Conservation (phyloP, 129 eudicot species). For the Tagetes erecta region DNA sequence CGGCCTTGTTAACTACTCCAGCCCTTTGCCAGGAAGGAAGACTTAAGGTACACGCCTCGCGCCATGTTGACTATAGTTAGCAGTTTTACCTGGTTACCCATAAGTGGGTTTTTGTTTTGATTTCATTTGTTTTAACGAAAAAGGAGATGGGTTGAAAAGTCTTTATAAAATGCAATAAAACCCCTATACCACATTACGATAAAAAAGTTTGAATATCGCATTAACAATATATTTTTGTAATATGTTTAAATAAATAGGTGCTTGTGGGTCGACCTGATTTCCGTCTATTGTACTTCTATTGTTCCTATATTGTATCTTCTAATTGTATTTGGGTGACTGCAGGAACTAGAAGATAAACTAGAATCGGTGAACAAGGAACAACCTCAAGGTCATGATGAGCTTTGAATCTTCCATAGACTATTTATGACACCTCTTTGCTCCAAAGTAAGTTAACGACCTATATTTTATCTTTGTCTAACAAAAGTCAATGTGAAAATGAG, state of each 20-base stretch:
- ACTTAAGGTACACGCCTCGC: slow-evolving; percentile 58
- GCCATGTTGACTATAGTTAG: not conserved
- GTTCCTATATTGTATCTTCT: slow-evolving; percentile 1
- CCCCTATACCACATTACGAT: not conserved
- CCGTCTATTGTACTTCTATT: not conserved
- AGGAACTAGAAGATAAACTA: slow-evolving; percentile 90
- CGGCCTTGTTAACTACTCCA: slow-evolving; percentile 78
- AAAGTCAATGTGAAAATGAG: not conserved
- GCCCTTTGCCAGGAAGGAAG: slow-evolving; percentile 72
- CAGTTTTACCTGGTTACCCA: not conserved
- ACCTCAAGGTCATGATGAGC: slow-evolving; percentile 78
- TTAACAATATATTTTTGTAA: not conserved
- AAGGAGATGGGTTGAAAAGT: too few species aligned
- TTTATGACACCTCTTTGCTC: slow-evolving; percentile 29
- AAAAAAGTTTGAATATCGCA: slow-evolving; percentile 7
- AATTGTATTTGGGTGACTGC: slow-evolving; percentile 14
- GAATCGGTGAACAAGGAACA: slow-evolving; percentile 61
- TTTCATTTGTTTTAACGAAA: too few species aligned
- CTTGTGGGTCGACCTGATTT: not conserved
- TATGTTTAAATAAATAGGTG: not conserved
- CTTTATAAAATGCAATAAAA: not conserved
- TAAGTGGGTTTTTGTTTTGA: not conserved
- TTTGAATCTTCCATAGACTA: slow-evolving; percentile 35
- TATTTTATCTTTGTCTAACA: not conserved
- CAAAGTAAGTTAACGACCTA: slow-evolving; percentile 21